Conservation (phyloP, 202 grass and related monocot genomes). For the Schoenoplectus triqueter region DNA sequence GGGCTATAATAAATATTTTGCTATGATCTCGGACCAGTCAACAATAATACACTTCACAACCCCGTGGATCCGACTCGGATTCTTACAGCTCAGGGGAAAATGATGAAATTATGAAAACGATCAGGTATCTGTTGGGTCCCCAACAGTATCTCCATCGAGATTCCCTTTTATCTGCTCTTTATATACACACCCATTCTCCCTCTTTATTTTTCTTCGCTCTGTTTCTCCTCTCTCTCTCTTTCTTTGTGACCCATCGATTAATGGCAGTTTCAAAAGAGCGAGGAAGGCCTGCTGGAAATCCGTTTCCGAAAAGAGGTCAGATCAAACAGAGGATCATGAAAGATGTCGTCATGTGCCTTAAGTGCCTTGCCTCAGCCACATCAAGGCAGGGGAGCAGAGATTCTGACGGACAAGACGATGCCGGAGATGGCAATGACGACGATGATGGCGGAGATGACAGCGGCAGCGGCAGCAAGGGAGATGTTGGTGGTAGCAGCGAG, state of each 20-base stretch:
- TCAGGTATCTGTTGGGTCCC: too few species aligned
- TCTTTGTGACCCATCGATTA: background rate
- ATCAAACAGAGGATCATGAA: conserved; percentile 54
- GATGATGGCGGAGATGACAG: too few species aligned
- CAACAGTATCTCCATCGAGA: background rate
- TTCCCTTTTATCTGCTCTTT: background rate
- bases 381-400: conserved; percentile 27
- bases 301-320: conserved; percentile 61
- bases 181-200: too few species aligned
- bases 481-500: too few species aligned
- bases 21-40: too few species aligned
- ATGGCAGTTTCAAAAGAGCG: conserved; percentile 10
- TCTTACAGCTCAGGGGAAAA: background rate
- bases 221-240: background rate
- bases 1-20: background rate
- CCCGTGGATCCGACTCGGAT: background rate
- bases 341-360: conserved; percentile 32
- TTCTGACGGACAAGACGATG: background rate
- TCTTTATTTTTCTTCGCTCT: background rate
- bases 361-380: conserved; percentile 26
- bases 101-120: background rate
- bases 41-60: too few species aligned
- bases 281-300: conserved; percentile 49
- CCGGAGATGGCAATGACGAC: background rate
- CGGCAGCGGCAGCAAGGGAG: too few species aligned